Percentiles rank a stretch among this genome's conserved stretches.
Conservation (phyloP, 768 basidiomycete genomes). For the Tricholomella constricta region DNA sequence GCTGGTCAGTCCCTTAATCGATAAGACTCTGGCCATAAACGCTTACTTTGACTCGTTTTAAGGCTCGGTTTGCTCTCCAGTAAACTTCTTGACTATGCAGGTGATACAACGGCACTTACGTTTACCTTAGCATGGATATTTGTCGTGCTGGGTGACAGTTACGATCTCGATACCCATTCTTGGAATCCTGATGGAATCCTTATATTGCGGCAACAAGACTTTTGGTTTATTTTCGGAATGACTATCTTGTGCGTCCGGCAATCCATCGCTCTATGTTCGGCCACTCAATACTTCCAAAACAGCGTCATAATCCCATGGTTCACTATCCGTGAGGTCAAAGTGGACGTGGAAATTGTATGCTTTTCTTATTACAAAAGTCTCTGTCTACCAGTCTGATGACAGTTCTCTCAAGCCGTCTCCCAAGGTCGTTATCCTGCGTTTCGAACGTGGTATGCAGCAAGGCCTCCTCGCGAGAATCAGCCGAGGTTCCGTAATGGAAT, state of each 20-base stretch:
- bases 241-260: constrained; percentile 57
- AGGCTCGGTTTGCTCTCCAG: constrained; percentile 56
- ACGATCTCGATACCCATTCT: constrained; percentile 51
- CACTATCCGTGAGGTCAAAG: constrained; percentile 72
- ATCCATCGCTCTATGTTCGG: constrained; percentile 14
- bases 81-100: constrained; percentile 30
- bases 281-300: constrained; percentile 2
- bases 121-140: constrained; percentile 59
- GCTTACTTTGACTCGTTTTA: constrained; percentile 7
- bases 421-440: constrained; percentile 78
- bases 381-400: constrained; percentile 5
- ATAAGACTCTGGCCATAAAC: not conserved
- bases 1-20: constrained; percentile 54
- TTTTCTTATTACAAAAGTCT: not conserved
- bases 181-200: constrained; percentile 65
- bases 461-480: constrained; percentile 79
- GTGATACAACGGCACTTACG: constrained; percentile 5
- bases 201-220: constrained; percentile 69
- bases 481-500: constrained; percentile 76
- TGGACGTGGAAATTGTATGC: constrained; percentile 75
- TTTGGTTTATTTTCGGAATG: constrained; percentile 80
- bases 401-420: constrained; percentile 61
- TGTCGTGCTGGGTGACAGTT: constrained; percentile 69
- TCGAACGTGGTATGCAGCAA: constrained; percentile 86
- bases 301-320: constrained; percentile 79